Evolutionary conservation across 192 early-diverging fungal genomes (phyloP).

Genomic region (Helicostylum pulchrum): DNA sequence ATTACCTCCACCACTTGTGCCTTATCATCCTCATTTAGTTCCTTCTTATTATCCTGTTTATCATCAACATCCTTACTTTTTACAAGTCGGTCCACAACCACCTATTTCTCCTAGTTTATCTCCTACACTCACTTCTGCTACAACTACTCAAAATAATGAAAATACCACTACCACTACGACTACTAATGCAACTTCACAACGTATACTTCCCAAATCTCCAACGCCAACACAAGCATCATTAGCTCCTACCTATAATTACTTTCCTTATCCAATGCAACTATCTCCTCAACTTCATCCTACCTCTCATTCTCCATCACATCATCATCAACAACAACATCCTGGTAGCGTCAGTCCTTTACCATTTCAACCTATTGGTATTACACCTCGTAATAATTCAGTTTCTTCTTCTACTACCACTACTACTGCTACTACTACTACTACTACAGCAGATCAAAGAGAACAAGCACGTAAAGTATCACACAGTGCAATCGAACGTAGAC

Average conservation of each 20-base stretch:
- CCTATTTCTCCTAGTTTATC: slow-evolving; percentile 15
- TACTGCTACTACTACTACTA: not conserved
- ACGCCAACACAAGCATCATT: not conserved
- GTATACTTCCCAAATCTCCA: slow-evolving; percentile 4
- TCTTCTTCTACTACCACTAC: not conserved
- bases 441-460: slow-evolving; percentile 56
- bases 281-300: slow-evolving; percentile 17
- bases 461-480: slow-evolving; percentile 76
- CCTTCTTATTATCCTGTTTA: slow-evolving; percentile 24
- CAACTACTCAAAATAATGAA: not conserved
- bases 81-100: slow-evolving; percentile 10
- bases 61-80: slow-evolving; percentile 15
- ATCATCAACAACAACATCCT: not conserved
- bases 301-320: slow-evolving; percentile 4
- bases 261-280: slow-evolving; percentile 14
- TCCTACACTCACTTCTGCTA: slow-evolving; percentile 2
- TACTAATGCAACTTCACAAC: not conserved
- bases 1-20: slow-evolving; percentile 17
- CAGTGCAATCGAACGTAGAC: slow-evolving; percentile 77
- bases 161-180: not conserved
- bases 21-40: slow-evolving; percentile 14
- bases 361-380: not conserved
- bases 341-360: not conserved
- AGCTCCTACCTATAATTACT: not conserved
- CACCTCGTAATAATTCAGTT: slow-evolving; percentile 5